Evolutionary conservation across 1,284 basidiomycete species (phyloP).

Genomic region (Cryptococcus hybrid): DNA sequence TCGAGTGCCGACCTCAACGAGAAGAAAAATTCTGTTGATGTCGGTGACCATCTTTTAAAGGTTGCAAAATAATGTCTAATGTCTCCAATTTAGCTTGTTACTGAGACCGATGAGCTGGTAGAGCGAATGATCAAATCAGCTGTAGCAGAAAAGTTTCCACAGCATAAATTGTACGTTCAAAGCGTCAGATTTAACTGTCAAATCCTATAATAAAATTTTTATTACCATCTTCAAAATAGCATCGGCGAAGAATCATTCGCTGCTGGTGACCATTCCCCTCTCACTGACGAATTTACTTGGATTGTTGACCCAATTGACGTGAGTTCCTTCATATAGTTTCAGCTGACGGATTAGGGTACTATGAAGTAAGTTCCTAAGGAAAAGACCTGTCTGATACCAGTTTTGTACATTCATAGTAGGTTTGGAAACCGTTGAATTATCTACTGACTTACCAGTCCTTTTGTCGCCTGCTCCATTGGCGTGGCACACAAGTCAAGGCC

Average conservation of each 20-base stretch:
- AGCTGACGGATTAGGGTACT: slow-evolving; percentile 31
- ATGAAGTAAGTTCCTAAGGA: slow-evolving; percentile 37
- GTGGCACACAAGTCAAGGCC: slow-evolving; percentile 76
- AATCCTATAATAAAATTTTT: background rate
- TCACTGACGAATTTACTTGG: slow-evolving; percentile 65
- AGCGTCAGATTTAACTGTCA: background rate
- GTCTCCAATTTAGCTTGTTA: slow-evolving; percentile 61
- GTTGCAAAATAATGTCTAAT: background rate
- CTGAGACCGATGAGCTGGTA: slow-evolving; percentile 89
- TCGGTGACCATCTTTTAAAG: slow-evolving; percentile 6
- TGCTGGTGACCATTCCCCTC: slow-evolving; percentile 54
- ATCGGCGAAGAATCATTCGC: slow-evolving; percentile 88
- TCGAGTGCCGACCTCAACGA: slow-evolving; percentile 15
- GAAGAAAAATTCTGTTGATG: slow-evolving; percentile 57
- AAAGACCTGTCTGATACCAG: slow-evolving; percentile 14
- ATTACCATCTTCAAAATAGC: slow-evolving; percentile 17
- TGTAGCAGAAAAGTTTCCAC: slow-evolving; percentile 67
- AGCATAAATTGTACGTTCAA: slow-evolving; percentile 62
- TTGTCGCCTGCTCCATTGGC: slow-evolving; percentile 65
- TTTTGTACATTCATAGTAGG: slow-evolving; percentile 46
- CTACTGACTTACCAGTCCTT: slow-evolving; percentile 27
- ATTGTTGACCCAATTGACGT: slow-evolving; percentile 50
- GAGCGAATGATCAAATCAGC: slow-evolving; percentile 78
- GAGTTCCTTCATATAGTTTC: slow-evolving; percentile 9
- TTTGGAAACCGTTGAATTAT: background rate